A percentile compares a stretch with the other conserved stretches of the same genome.
Conservation (phyloP, 78 protist species). For the Diacronema lutheri region DNA sequence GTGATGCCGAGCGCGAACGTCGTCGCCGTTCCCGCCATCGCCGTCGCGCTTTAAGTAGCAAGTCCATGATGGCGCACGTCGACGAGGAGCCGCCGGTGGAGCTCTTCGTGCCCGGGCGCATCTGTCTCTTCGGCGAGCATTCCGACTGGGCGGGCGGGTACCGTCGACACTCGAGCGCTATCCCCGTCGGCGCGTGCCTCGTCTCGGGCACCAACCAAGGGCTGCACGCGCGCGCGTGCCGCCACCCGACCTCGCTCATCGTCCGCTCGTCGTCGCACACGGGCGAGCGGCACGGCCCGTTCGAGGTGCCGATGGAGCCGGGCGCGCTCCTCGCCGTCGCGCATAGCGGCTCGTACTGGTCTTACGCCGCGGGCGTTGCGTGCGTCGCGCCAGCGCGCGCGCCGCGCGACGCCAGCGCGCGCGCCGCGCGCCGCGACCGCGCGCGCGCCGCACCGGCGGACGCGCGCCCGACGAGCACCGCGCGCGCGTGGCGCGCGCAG, state of each 20-base stretch:
- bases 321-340: background rate
- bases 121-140: constrained; percentile 50
- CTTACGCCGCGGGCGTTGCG: constrained; percentile 17
- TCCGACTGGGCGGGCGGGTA: constrained; percentile 47
- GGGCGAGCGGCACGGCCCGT: background rate
- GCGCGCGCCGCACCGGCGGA: too few species aligned
- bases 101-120: constrained; percentile 44
- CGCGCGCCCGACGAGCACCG: too few species aligned
- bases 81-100: too few species aligned
- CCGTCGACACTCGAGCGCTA: background rate
- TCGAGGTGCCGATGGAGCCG: background rate
- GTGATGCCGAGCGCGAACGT: too few species aligned
- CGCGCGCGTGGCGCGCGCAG: too few species aligned
- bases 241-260: background rate
- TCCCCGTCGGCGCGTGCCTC: constrained; percentile 16
- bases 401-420: too few species aligned
- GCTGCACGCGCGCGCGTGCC: background rate
- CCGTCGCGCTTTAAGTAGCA: too few species aligned
- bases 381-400: too few species aligned
- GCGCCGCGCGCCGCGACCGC: too few species aligned
- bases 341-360: background rate
- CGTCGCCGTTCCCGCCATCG: too few species aligned
- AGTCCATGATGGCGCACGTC: too few species aligned
- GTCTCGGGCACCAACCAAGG: constrained; percentile 34
- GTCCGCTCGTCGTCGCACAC: background rate